Base-by-base conservation (phyloP, 441 rosid species). In the Populus trichocarpa region DNA sequence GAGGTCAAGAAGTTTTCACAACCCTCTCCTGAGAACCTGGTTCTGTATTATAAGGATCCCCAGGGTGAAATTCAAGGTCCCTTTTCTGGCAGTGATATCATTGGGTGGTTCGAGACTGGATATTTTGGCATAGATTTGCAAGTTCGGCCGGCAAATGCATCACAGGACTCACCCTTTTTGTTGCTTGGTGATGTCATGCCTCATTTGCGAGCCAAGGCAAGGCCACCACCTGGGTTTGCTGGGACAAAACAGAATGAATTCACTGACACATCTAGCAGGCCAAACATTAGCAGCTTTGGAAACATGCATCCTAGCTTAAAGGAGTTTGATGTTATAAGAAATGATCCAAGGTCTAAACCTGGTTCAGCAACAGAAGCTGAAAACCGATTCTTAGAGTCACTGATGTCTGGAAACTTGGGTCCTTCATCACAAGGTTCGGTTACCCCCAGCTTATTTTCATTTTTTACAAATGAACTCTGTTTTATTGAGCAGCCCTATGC, bases 91-190 rank as follows among this genome's bases (percentile, higher is more conserved):
- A 75, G 82, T 86, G 99, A 95, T 87, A 89, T 97, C 70, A 92
- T 97, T 86, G 99, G 98, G 68, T 97, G 99, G 99, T 97, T 91
- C 83, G 99, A 97, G 88, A 93, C 98, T 85, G 99, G 99, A 63
- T 97, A 89, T 85, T 97, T 97, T 84, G 97, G 99, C 80, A 92
- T 97, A 84, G 99, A 97, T 83, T 87, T 97, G 88, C 91, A 77
- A 75, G 99, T 97, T 80, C 90, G 91, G 75, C 84, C 73, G 75
- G 93, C 88, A 33, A 88, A 68, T 89, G 93, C 96, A 74, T 85
- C 98, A 64, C 87, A 80, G 70, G 99, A 92, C 70, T 85, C 90
- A 7, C 91, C 97, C 6, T 97, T 95, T 84, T 85, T 81, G 11
- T 87, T 81, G 83, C 99, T 97, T 50, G 97, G 98, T 76, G 99